Evolutionary conservation across 257 asterid genomes (phyloP).

Genomic region (Solanum lycopersicoides): DNA sequence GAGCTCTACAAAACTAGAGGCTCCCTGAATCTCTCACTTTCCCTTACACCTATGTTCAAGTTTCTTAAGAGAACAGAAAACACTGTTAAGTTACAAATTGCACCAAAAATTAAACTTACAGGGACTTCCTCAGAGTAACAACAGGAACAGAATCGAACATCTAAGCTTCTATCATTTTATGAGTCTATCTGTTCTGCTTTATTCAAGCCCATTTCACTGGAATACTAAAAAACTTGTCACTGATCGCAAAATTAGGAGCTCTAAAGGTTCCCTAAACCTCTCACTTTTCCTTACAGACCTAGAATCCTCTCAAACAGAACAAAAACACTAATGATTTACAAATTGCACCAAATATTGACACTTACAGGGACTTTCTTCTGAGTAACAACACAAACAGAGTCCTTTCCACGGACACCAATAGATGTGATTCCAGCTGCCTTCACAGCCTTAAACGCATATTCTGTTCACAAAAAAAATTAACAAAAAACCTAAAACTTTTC

Average conservation of each 20-base stretch:
- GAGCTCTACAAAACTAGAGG: neutral
- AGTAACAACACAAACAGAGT: conserved; percentile 95
- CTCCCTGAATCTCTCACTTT: neutral
- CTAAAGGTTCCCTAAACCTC: neutral
- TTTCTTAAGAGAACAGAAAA: neutral
- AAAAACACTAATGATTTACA: neutral
- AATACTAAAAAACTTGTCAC: neutral
- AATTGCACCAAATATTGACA: neutral
- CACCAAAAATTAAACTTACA: neutral
- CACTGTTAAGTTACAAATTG: neutral
- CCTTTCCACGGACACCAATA: conserved; percentile 91
- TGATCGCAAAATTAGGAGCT: neutral
- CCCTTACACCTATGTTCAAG: neutral
- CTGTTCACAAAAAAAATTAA: conserved; percentile 1
- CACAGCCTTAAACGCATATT: conserved; percentile 66
- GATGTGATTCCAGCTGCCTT: conserved; percentile 93
- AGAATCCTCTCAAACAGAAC: neutral
- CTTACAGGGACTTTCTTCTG: conserved; percentile 97
- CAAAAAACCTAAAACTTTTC: neutral
- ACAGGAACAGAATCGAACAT: neutral
- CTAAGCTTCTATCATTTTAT: neutral
- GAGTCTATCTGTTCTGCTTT: neutral
- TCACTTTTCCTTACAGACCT: neutral
- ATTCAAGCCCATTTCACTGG: neutral
- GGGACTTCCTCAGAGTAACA: neutral